Conservation (phyloP, 1,284 basidiomycete species). For the Phylloporus sp. region DNA sequence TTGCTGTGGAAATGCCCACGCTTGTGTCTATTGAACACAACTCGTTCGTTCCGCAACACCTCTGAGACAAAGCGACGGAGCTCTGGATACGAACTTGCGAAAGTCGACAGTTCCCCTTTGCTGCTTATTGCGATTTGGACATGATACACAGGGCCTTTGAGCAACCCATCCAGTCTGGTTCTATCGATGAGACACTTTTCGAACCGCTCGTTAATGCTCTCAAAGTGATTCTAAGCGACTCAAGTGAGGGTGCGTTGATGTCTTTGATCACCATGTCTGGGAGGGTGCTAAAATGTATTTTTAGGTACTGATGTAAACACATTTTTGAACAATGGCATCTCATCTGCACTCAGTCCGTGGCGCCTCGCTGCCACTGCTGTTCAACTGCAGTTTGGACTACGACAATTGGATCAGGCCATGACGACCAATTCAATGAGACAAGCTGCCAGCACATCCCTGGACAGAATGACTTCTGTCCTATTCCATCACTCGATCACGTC, state of each 20-base stretch:
- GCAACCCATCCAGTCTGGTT: slow-evolving; percentile 54
- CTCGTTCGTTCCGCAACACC: slow-evolving; percentile 47
- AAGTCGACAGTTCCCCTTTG: slow-evolving; percentile 66
- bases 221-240: slow-evolving; percentile 63
- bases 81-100: slow-evolving; percentile 64
- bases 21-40: slow-evolving; percentile 74
- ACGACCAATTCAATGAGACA: slow-evolving; percentile 56
- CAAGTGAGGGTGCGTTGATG: slow-evolving; percentile 42
- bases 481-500: slow-evolving; percentile 73
- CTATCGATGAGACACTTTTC: slow-evolving; percentile 54
- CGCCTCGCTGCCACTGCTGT: slow-evolving; percentile 80
- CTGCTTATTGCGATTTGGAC: slow-evolving; percentile 72
- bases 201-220: slow-evolving; percentile 70
- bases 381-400: slow-evolving; percentile 73
- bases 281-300: slow-evolving; percentile 6
- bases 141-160: slow-evolving; percentile 71
- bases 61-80: slow-evolving; percentile 50
- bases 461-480: slow-evolving; percentile 64
- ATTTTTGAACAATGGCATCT: slow-evolving; percentile 62
- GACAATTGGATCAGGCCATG: slow-evolving; percentile 69
- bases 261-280: background rate
- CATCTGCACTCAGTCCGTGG: slow-evolving; percentile 76
- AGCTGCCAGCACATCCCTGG: slow-evolving; percentile 58
- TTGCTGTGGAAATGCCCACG: slow-evolving; percentile 65
- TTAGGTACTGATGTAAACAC: slow-evolving; percentile 48